These are phyloP conservation scores for Trypanosoma theileri DNA, from an alignment of 208 protist species.

Conservation along the genomic window DNA sequence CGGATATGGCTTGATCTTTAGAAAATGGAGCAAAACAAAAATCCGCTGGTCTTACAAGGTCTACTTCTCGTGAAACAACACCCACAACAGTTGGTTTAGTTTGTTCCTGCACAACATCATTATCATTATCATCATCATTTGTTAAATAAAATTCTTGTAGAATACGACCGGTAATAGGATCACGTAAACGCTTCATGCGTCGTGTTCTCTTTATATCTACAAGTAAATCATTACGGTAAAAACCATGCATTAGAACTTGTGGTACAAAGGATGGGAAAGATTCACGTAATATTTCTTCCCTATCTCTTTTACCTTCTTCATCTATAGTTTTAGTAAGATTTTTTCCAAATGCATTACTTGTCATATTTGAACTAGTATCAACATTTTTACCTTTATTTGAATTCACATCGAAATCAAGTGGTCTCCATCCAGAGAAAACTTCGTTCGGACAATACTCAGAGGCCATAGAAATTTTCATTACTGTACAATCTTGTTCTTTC, in stretches of 20 bases:
- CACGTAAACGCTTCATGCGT: conserved; percentile 48
- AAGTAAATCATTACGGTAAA: conserved; percentile 77
- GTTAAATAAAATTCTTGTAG: conserved; percentile 39
- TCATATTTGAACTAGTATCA: background rate
- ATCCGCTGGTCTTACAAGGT: conserved; percentile 70
- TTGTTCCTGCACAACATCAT: background rate
- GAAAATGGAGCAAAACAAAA: conserved; percentile 66
- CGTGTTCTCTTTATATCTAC: conserved; percentile 48
- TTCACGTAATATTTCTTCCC: conserved; percentile 36
- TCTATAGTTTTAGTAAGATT: conserved; percentile 4
- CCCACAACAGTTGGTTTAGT: conserved; percentile 54
- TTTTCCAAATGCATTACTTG: background rate
- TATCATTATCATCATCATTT: background rate
- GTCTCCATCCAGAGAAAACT: conserved; percentile 32
- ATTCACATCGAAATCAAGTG: conserved; percentile 32
- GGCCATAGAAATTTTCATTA: conserved; percentile 17
- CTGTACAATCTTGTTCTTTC: background rate
- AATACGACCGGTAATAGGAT: conserved; percentile 48
- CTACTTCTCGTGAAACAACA: conserved; percentile 74
- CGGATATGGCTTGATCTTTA: conserved; percentile 25
- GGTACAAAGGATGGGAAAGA: conserved; percentile 74
- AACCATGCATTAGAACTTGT: conserved; percentile 67
- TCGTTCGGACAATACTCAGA: conserved; percentile 28
- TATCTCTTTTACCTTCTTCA: conserved; percentile 12
- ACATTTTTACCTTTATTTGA: background rate